These are phyloP conservation scores for Penstemon eatonii DNA, from an alignment of 257 asterid species.

Conservation along the genomic window DNA sequence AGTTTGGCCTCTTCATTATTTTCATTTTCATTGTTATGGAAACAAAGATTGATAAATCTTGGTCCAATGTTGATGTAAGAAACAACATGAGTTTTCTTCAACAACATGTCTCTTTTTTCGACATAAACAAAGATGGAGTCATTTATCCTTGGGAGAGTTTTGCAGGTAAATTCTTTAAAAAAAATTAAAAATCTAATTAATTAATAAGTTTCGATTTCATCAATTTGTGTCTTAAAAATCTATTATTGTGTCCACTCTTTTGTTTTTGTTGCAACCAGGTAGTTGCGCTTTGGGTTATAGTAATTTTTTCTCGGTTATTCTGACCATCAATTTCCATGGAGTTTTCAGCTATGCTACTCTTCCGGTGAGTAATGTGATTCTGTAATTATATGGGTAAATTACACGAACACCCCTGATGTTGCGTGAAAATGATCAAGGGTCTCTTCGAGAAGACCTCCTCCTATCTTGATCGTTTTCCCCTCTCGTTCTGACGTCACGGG, in stretches of 20 bases:
- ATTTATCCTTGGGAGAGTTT: slow-evolving; percentile 1
- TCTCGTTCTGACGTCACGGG: no score
- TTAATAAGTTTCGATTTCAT: no score
- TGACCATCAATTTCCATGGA: not conserved
- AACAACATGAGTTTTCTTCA: not conserved
- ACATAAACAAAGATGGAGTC: not conserved
- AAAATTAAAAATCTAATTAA: no score
- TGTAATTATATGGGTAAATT: no score
- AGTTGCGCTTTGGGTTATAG: not conserved
- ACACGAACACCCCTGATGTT: no score
- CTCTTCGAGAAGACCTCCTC: no score
- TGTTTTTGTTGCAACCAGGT: not conserved
- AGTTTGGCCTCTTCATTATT: no score
- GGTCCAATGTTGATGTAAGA: not conserved
- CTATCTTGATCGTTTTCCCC: no score
- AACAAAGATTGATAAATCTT: no score
- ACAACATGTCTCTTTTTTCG: not conserved
- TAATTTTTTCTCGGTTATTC: not conserved
- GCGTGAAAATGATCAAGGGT: no score
- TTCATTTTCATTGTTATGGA: no score
- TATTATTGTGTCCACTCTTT: no score
- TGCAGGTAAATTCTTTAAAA: not conserved
- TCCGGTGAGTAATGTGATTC: not conserved
- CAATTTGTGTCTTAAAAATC: not conserved
- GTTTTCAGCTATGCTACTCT: not conserved